phyloP scores from a whole-genome alignment of 257 asterid genomes.

The Petunia secreta region DNA sequence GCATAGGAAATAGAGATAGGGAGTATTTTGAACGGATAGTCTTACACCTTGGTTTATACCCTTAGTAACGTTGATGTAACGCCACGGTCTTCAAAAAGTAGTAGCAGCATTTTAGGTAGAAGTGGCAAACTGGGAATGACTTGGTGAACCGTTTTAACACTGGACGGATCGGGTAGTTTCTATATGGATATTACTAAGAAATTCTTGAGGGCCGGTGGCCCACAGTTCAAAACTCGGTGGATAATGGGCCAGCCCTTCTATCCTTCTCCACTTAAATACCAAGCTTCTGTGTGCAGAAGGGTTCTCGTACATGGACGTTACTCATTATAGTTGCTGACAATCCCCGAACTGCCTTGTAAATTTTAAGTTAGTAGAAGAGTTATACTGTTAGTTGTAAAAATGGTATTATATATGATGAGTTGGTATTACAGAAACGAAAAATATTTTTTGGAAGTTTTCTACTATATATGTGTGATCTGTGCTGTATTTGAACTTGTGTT shows the following conservation, averaged over 20 bases:
- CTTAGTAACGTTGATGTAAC: not conserved
- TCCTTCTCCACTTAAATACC: too few species aligned
- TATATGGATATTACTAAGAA: not conserved
- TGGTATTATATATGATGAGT: slow-evolving; percentile 8
- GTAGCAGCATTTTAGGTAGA: not conserved
- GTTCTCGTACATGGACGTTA: too few species aligned
- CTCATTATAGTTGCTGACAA: not conserved
- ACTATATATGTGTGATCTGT: not conserved
- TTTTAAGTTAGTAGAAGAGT: not conserved
- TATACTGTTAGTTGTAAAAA: not conserved
- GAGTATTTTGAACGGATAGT: slow-evolving; percentile 8
- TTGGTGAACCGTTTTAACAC: slow-evolving; percentile 8
- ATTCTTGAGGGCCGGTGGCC: too few species aligned
- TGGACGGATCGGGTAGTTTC: slow-evolving; percentile 14
- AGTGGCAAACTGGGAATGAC: not conserved
- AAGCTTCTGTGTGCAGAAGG: too few species aligned
- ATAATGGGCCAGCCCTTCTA: too few species aligned
- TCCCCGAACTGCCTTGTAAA: not conserved
- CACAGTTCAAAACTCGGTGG: too few species aligned
- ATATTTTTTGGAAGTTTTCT: not conserved
- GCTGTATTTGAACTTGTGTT: not conserved
- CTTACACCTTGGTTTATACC: not conserved
- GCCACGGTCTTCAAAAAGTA: not conserved
- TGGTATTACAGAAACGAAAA: not conserved
- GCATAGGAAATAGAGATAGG: not conserved